phyloP scores from a whole-genome alignment of 177 flowering plant species.

The Vitis hybrid region DNA sequence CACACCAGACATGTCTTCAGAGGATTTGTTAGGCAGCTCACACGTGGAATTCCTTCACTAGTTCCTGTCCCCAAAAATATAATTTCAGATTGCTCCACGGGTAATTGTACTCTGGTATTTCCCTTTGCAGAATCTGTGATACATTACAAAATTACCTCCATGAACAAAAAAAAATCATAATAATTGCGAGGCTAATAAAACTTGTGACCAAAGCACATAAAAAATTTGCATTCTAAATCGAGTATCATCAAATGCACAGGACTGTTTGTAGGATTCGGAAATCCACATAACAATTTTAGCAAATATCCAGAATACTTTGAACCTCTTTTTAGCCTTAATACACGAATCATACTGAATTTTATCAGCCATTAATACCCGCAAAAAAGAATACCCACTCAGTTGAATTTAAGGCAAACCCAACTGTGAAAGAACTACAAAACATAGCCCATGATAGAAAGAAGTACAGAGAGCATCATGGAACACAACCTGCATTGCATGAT shows the following conservation, averaged over 20 bases:
- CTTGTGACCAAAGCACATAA: neutral
- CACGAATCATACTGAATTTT: no score
- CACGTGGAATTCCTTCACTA: conserved; percentile 98
- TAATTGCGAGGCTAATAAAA: neutral
- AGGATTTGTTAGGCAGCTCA: conserved; percentile 94
- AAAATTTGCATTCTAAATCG: neutral
- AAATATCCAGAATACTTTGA: no score
- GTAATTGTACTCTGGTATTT: conserved; percentile 22
- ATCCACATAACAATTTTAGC: no score
- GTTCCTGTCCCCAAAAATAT: conserved; percentile 96
- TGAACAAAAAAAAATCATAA: conserved; percentile 3
- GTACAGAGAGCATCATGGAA: no score
- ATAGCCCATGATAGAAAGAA: no score
- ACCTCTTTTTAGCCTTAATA: no score
- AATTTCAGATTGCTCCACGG: conserved; percentile 59
- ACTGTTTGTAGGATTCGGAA: no score
- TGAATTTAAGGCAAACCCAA: no score
- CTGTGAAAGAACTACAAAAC: no score
- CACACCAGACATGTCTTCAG: conserved; percentile 70
- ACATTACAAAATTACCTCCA: conserved; percentile 11
- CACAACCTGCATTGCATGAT: no score
- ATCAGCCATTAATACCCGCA: no score
- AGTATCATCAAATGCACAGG: neutral
- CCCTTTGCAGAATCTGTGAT: conserved; percentile 36
- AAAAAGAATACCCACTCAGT: no score